Evolutionary conservation across 2,329 filamentous ascomycete species (phyloP).

Genomic region (Cladosporium halotolerans): DNA sequence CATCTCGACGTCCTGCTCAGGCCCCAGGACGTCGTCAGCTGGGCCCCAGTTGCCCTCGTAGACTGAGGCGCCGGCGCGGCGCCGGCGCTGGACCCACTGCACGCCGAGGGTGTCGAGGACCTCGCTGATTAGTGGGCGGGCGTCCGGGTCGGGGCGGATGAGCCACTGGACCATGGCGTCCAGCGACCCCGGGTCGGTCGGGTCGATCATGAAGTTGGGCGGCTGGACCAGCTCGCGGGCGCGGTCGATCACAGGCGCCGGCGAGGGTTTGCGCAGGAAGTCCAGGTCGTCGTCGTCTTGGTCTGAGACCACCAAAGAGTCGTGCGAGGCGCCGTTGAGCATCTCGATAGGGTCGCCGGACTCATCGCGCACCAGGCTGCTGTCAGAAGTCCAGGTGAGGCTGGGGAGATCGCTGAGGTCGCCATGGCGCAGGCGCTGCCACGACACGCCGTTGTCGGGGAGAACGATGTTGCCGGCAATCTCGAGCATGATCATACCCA

Average conservation of each 20-base stretch:
- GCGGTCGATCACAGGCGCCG: slow-evolving; percentile 22
- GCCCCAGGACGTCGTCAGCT: slow-evolving; percentile 54
- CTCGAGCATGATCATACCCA: slow-evolving; percentile 91
- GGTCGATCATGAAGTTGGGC: slow-evolving; percentile 83
- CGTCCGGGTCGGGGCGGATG: slow-evolving; percentile 67
- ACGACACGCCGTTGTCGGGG: slow-evolving; percentile 84
- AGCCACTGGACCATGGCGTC: slow-evolving; percentile 83
- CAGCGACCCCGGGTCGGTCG: slow-evolving; percentile 64
- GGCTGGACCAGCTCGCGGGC: slow-evolving; percentile 57
- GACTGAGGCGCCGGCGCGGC: slow-evolving; percentile 83
- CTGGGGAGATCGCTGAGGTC: slow-evolving; percentile 85
- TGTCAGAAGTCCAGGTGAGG: slow-evolving; percentile 72
- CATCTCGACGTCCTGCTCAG: slow-evolving; percentile 53
- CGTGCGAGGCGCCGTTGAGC: slow-evolving; percentile 26
- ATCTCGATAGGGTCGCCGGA: slow-evolving; percentile 55
- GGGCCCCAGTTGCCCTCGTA: slow-evolving; percentile 97
- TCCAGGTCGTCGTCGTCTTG: slow-evolving; percentile 34
- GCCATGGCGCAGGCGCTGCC: slow-evolving; percentile 82
- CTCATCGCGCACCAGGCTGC: slow-evolving; percentile 65
- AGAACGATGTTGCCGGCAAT: slow-evolving; percentile 90
- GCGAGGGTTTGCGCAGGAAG: slow-evolving; percentile 29
- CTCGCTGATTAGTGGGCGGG: slow-evolving; percentile 68
- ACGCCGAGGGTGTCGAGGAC: slow-evolving; percentile 68
- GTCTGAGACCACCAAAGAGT: slow-evolving; percentile 22
- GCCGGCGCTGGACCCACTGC: slow-evolving; percentile 69